A percentile compares a stretch with the other conserved stretches of the same genome.
These are phyloP conservation scores for Massariosphaeria phaeospora DNA, from an alignment of 495 filamentous ascomycete species.

Conservation along the genomic window DNA sequence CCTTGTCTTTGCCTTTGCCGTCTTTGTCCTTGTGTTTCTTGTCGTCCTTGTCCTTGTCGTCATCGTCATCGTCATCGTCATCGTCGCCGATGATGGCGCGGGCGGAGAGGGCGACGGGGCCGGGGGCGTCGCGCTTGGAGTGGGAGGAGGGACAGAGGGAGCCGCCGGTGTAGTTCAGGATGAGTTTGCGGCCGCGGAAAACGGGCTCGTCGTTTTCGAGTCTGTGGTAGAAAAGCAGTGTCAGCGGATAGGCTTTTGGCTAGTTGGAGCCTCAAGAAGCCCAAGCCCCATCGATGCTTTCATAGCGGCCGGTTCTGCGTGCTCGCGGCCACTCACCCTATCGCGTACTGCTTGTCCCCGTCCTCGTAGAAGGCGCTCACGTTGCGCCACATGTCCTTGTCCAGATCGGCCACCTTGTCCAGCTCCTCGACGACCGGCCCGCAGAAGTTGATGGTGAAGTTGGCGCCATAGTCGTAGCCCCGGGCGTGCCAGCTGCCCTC, in stretches of 20 bases:
- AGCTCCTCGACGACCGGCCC: conserved; percentile 73
- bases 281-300: too few species aligned
- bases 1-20: conserved; percentile 42
- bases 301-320: neutral
- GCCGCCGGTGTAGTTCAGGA: conserved; percentile 86
- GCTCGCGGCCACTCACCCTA: conserved; percentile 58
- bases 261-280: too few species aligned
- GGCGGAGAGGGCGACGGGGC: conserved; percentile 32
- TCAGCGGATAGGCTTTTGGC: conserved; percentile 8
- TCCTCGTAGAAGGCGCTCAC: conserved; percentile 85
- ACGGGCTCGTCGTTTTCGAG: conserved; percentile 62
- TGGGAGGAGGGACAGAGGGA: conserved; percentile 61
- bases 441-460: conserved; percentile 96
- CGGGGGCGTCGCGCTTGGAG: conserved; percentile 22
- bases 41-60: conserved; percentile 39
- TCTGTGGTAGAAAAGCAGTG: conserved; percentile 41
- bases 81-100: conserved; percentile 36
- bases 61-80: conserved; percentile 43
- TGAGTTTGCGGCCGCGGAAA: conserved; percentile 82
- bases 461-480: conserved; percentile 79
- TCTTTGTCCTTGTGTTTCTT: conserved; percentile 37
- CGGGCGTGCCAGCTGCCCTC: conserved; percentile 73
- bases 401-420: conserved; percentile 58
- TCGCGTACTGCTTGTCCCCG: conserved; percentile 69
- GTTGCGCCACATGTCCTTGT: conserved; percentile 63